Conservation (phyloP, 1,284 basidiomycete genomes). For the Moesziomyces sp. region DNA sequence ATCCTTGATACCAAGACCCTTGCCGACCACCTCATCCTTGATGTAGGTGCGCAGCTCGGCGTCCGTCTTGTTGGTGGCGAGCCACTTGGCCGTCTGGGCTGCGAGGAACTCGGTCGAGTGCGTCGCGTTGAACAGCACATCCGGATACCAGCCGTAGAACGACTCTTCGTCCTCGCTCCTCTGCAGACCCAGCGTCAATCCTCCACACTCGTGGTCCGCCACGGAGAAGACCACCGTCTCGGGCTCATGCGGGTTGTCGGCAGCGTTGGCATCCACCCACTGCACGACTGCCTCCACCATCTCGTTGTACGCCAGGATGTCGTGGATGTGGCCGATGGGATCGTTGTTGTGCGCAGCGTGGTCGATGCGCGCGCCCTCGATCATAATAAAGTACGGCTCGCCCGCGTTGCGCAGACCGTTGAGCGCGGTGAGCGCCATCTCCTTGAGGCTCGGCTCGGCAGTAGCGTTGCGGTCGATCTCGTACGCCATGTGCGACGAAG, state of each 20-base stretch:
- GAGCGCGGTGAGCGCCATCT: conserved; percentile 66
- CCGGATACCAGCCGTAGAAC: conserved; percentile 58
- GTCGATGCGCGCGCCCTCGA: conserved; percentile 62
- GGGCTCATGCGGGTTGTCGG: conserved; percentile 34
- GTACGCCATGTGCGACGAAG: conserved; percentile 64
- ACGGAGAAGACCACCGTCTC: conserved; percentile 60
- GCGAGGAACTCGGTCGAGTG: conserved; percentile 63
- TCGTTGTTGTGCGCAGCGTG: conserved; percentile 67
- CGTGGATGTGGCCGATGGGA: conserved; percentile 62
- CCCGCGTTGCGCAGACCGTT: conserved; percentile 55
- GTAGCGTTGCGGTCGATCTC: conserved; percentile 65
- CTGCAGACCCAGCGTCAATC: conserved; percentile 56
- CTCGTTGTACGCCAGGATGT: conserved; percentile 64
- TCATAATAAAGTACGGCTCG: conserved; percentile 67
- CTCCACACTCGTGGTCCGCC: conserved; percentile 66
- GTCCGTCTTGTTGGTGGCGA: conserved; percentile 54
- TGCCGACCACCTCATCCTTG: conserved; percentile 38
- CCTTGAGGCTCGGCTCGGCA: conserved; percentile 61
- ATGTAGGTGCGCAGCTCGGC: conserved; percentile 53
- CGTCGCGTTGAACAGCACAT: conserved; percentile 56
- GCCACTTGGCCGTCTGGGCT: conserved; percentile 39
- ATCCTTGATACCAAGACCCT: conserved; percentile 47
- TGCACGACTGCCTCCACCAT: conserved; percentile 48
- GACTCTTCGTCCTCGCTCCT: conserved; percentile 47
- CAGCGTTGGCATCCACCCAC: conserved; percentile 55